These are phyloP conservation scores for Penicillium sp. DNA, from an alignment of 2,329 filamentous ascomycete species.

Conservation along the genomic window DNA sequence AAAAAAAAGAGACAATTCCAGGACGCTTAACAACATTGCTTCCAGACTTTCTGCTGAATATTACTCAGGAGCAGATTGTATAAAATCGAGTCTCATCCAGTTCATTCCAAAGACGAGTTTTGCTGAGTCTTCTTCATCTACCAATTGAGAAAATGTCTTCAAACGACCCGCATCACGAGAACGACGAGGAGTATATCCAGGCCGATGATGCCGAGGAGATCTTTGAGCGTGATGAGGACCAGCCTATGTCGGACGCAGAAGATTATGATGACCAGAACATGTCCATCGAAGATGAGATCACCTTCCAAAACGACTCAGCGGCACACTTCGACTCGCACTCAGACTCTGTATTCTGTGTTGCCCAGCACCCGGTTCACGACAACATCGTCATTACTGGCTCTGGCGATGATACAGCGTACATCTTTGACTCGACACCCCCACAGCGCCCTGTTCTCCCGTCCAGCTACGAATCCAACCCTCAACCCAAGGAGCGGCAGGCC, in stretches of 20 bases:
- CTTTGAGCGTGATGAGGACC: conserved; percentile 62
- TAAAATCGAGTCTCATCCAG: not conserved
- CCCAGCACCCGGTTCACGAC: conserved; percentile 77
- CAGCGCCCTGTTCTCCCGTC: conserved; percentile 66
- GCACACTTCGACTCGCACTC: conserved; percentile 89
- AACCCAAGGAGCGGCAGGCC: conserved; percentile 56
- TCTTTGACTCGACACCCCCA: conserved; percentile 69
- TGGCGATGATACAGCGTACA: conserved; percentile 78
- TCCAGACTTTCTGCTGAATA: not conserved
- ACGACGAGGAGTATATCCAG: conserved; percentile 68
- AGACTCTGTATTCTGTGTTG: conserved; percentile 91
- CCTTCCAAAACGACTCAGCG: conserved; percentile 83
- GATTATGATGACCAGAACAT: conserved; percentile 56
- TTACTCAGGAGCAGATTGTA: not conserved
- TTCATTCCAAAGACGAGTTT: not conserved
- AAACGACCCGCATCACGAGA: conserved; percentile 45
- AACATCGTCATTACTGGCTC: conserved; percentile 84
- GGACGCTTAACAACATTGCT: not conserved
- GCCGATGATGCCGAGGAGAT: conserved; percentile 76
- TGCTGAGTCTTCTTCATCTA: not conserved
- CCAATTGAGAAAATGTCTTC: conserved; percentile 31
- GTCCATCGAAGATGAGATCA: conserved; percentile 53
- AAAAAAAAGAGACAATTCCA: conserved; percentile 17
- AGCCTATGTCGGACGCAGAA: conserved; percentile 71
- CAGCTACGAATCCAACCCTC: conserved; percentile 67